Evolutionary conservation across 2,329 filamentous ascomycete genomes (phyloP).

Genomic region (Rachicladosporium sp.): DNA sequence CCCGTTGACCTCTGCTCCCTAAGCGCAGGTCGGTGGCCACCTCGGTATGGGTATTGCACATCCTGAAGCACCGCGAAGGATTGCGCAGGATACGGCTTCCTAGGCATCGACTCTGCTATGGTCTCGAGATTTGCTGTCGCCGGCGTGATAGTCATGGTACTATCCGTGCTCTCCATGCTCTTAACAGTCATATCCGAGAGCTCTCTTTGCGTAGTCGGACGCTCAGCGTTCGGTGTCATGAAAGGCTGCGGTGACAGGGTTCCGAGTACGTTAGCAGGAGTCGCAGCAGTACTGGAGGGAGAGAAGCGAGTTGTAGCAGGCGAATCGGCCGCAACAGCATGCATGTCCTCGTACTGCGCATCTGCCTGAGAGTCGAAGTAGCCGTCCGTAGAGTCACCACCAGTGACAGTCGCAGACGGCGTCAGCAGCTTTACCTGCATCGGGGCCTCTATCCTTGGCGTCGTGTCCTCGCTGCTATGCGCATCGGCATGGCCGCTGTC

Average conservation of each 20-base stretch:
- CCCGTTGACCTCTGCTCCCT: constrained; percentile 27
- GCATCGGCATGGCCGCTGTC: not conserved
- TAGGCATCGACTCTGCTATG: constrained; percentile 7
- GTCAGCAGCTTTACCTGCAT: constrained; percentile 12
- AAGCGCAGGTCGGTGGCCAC: constrained; percentile 20
- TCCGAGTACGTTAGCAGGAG: too few relatives aligned
- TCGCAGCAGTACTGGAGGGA: too few relatives aligned
- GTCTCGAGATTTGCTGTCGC: constrained; percentile 8
- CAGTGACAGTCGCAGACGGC: constrained; percentile 6
- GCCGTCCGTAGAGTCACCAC: too few relatives aligned
- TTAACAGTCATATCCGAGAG: constrained; percentile 30
- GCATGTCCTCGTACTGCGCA: not conserved
- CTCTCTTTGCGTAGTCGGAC: constrained; percentile 29
- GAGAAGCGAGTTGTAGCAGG: too few relatives aligned
- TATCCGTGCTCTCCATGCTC: constrained; percentile 29
- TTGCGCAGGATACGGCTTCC: constrained; percentile 36
- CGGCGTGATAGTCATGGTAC: constrained; percentile 21
- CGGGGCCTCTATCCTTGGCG: constrained; percentile 6
- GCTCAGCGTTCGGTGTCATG: constrained; percentile 11
- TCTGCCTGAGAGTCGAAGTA: constrained; percentile 2
- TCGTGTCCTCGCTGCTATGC: constrained; percentile 1
- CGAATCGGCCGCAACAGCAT: too few relatives aligned
- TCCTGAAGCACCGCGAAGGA: constrained; percentile 37
- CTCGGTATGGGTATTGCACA: constrained; percentile 30
- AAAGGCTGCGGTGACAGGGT: too few relatives aligned